A percentile compares a stretch with the other conserved stretches of the same genome.
Evolutionary conservation across 176 grass and related monocot species (phyloP).

Genomic region (maize (Zea mays)): DNA sequence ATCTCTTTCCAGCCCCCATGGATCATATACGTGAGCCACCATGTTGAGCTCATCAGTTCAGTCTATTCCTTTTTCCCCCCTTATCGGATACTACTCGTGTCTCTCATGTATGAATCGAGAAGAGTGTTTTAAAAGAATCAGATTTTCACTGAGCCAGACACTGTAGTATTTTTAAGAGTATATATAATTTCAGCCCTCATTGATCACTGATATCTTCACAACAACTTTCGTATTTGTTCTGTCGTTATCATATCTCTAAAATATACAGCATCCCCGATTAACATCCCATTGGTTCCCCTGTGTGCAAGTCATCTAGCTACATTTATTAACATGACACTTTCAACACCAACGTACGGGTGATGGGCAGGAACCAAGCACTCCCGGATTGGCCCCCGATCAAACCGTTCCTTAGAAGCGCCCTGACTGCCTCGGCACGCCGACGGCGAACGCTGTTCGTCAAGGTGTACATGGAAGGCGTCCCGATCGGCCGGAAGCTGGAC

Average conservation of each 20-base stretch:
- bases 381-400: constrained; percentile 62
- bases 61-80: neutral
- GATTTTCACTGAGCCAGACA: neutral
- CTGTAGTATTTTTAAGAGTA: neutral
- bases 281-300: constrained; percentile 30
- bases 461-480: constrained; percentile 78
- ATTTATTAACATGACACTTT: constrained; percentile 17
- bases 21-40: neutral
- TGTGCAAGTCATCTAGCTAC: constrained; percentile 34
- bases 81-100: neutral
- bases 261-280: constrained; percentile 12
- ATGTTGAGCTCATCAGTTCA: neutral
- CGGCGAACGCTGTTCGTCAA: constrained; percentile 53
- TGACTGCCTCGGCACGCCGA: constrained; percentile 23
- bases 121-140: neutral
- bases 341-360: constrained; percentile 16
- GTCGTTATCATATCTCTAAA: constrained; percentile 25
- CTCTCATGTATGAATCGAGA: neutral
- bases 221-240: neutral
- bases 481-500: constrained; percentile 71
- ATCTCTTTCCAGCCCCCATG: neutral
- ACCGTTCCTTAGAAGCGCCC: constrained; percentile 57
- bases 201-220: constrained; percentile 7
- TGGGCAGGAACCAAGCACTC: constrained; percentile 32
- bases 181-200: no score